Conservation (phyloP, 768 basidiomycete genomes). For the Gelatoporia subvermispora region DNA sequence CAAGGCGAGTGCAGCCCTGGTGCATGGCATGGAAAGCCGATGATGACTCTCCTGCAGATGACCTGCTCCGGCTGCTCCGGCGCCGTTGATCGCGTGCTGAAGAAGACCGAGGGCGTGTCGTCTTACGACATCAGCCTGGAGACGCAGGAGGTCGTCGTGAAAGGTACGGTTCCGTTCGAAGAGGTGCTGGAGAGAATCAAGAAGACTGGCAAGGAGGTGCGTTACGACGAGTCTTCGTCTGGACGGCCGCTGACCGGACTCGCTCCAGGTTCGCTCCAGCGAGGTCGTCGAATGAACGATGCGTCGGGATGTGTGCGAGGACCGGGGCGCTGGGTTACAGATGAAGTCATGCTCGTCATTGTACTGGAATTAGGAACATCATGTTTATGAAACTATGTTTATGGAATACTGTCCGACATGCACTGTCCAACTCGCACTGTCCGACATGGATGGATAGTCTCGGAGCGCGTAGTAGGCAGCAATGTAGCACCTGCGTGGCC, state of each 20-base stretch:
- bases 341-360: neutral
- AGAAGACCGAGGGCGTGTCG: slow-evolving; percentile 59
- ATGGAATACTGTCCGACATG: neutral
- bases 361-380: neutral
- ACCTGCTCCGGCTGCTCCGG: slow-evolving; percentile 84
- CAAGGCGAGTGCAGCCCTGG: slow-evolving; percentile 45
- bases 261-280: slow-evolving; percentile 41
- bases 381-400: neutral
- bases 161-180: slow-evolving; percentile 55
- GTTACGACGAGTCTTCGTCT: slow-evolving; percentile 1
- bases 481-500: too few species aligned
- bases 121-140: slow-evolving; percentile 60
- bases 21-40: too few species aligned
- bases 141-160: slow-evolving; percentile 71
- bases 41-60: slow-evolving; percentile 52
- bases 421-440: neutral
- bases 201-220: slow-evolving; percentile 90
- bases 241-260: neutral
- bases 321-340: too few species aligned
- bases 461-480: neutral
- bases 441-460: too few species aligned
- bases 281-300: slow-evolving; percentile 32
- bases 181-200: slow-evolving; percentile 66
- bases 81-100: slow-evolving; percentile 70
- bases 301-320: neutral